Evolutionary conservation across 148 eudicot species (phyloP).

Genomic region (Spergularia marina): DNA sequence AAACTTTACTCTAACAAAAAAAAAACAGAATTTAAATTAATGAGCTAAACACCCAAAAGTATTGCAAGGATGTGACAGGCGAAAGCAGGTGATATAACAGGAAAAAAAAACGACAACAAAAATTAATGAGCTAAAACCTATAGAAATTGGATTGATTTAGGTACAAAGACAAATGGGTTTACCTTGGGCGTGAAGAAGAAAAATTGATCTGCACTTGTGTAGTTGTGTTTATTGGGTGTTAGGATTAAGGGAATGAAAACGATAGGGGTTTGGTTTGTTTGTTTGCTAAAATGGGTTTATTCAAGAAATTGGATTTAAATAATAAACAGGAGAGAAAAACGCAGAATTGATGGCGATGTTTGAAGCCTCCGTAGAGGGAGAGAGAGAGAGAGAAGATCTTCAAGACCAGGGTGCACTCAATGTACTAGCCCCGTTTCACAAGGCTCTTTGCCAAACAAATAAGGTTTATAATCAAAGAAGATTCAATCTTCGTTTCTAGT

Average conservation of each 20-base stretch:
- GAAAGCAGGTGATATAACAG: neutral
- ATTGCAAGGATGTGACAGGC: neutral
- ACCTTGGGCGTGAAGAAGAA: conserved; percentile 8
- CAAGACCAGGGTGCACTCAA: no score
- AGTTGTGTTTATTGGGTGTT: neutral
- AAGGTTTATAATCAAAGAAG: no score
- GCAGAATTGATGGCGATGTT: neutral
- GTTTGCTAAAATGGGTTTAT: neutral
- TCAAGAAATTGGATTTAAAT: no score
- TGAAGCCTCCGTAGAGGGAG: no score
- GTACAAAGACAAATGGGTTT: neutral
- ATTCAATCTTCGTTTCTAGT: no score
- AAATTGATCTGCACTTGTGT: neutral
- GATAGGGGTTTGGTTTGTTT: conserved; percentile 3
- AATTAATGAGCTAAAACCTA: neutral
- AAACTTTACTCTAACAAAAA: conserved; percentile 6
- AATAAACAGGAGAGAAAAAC: neutral
- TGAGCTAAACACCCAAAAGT: no score
- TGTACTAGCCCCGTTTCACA: no score
- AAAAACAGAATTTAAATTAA: neutral
- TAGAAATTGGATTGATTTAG: neutral
- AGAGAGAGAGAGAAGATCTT: no score
- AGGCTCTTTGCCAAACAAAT: no score
- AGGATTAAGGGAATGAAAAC: neutral
- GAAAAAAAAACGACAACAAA: no score